phyloP scores from a whole-genome alignment of 495 filamentous ascomycete species.

The Chlorociboria aeruginascens region DNA sequence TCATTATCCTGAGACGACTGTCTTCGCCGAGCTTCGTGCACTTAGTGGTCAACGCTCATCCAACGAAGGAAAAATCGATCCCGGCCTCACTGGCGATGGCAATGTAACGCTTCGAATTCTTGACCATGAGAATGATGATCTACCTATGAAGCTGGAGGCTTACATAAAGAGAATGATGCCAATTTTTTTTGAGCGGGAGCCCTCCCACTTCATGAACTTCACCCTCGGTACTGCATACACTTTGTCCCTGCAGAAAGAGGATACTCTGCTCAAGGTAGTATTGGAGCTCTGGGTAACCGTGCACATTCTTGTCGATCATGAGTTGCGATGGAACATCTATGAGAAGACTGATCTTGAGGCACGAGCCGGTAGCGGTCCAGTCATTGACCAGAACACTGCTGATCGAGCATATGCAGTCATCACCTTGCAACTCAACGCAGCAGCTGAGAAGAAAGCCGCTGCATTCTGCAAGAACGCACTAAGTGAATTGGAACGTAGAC shows the following conservation, averaged over 20 bases:
- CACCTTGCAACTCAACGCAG: slow-evolving; percentile 59
- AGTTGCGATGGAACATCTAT: slow-evolving; percentile 53
- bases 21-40: slow-evolving; percentile 39
- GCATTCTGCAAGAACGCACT: slow-evolving; percentile 54
- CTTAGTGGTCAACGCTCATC: slow-evolving; percentile 31
- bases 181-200: slow-evolving; percentile 50
- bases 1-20: slow-evolving; percentile 44
- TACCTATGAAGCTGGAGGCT: slow-evolving; percentile 51
- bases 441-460: slow-evolving; percentile 60
- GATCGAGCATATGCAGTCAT: slow-evolving; percentile 38
- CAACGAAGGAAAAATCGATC: slow-evolving; percentile 15
- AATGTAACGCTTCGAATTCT: slow-evolving; percentile 31
- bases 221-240: slow-evolving; percentile 52
- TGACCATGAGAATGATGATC: slow-evolving; percentile 55
- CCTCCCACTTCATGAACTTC: slow-evolving; percentile 53
- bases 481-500: slow-evolving; percentile 61
- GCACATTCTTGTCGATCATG: slow-evolving; percentile 57
- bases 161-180: slow-evolving; percentile 58
- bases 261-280: slow-evolving; percentile 50
- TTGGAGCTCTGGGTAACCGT: slow-evolving; percentile 70
- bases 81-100: slow-evolving; percentile 8
- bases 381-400: slow-evolving; percentile 1
- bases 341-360: slow-evolving; percentile 36
- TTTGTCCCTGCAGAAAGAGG: slow-evolving; percentile 38
- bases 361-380: slow-evolving; percentile 14